Evolutionary conservation across 106 monocot genomes (phyloP), one percentile per base, ranked within the genome.

Genomic region (Narthecium ossifragum): DNA sequence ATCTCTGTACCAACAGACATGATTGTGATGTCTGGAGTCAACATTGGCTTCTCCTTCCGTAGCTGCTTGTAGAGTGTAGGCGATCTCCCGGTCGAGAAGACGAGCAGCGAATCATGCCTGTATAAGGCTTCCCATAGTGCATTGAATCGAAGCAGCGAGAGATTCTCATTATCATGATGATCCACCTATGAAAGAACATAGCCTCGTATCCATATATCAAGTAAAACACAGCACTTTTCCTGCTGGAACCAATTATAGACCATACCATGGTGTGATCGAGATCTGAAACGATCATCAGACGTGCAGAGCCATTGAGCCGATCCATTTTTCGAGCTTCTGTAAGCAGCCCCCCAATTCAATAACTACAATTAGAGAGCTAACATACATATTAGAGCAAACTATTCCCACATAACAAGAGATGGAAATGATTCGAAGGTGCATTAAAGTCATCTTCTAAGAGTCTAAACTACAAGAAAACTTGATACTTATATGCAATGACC

Each of bases 201-300:
- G n/a, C n/a, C n/a, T n/a, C n/a, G n/a, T n/a, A n/a, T n/a, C n/a
- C n/a, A n/a, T n/a, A n/a, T n/a, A n/a, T n/a, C n/a, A n/a, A n/a
- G n/a, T n/a, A n/a, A n/a, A n/a, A n/a, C n/a, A n/a, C n/a, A n/a
- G n/a, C n/a, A n/a, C n/a, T n/a, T n/a, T n/a, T n/a, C n/a, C n/a
- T n/a, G n/a, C 9, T 8, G 14, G n/a, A 20, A 14, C 8, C 5
- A 39, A 15, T 17, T 56, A 0, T 6, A 34, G 26, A 58, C 4
- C 62, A 8, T 76, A 91, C 91, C 91, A 91, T 91, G 5, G 91
- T 91, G 49, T 91, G 91, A 43, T 91, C 91, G 32, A 91, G 91
- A 71, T 91, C 91, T 1, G 91, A 86, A 26, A 91, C 86, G 32
- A 91, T 68, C 82, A 91, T 91, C 48, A 91, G 86, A 34, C 91